A percentile compares a stretch with the other conserved stretches of the same genome.
phyloP scores from a whole-genome alignment of 192 early-diverging fungal species.

The Entophlyctis helioformis region DNA sequence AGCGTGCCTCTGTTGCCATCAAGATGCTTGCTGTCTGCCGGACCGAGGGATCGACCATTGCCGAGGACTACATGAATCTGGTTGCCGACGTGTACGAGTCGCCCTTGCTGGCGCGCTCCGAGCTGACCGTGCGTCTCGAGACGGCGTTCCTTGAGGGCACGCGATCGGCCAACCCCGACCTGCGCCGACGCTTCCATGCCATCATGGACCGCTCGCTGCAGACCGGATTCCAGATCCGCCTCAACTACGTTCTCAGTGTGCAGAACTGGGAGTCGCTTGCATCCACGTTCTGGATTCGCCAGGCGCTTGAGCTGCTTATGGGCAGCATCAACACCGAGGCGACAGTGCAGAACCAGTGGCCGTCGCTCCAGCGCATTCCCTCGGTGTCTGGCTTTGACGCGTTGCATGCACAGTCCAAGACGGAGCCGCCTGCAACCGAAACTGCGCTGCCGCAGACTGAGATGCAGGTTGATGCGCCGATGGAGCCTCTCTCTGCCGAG shows the following conservation, averaged over 20 bases:
- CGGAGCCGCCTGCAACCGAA: too few relatives aligned
- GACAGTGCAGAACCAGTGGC: background rate
- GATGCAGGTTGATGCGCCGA: too few relatives aligned
- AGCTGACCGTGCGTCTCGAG: slow-evolving; percentile 87
- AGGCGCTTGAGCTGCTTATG: slow-evolving; percentile 78
- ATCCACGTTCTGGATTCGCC: slow-evolving; percentile 82
- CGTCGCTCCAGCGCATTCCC: too few relatives aligned
- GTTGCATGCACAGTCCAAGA: too few relatives aligned
- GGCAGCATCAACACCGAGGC: too few relatives aligned
- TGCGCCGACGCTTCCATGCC: slow-evolving; percentile 67
- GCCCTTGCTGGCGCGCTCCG: slow-evolving; percentile 69
- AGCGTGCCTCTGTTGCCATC: slow-evolving; percentile 86
- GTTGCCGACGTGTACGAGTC: slow-evolving; percentile 84
- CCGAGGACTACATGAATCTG: slow-evolving; percentile 79
- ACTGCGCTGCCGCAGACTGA: too few relatives aligned
- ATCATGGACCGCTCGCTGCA: slow-evolving; percentile 46
- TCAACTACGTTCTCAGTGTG: slow-evolving; percentile 80
- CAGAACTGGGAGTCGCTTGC: slow-evolving; percentile 94
- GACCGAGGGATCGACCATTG: slow-evolving; percentile 51
- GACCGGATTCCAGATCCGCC: slow-evolving; percentile 50
- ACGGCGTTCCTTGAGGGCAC: slow-evolving; percentile 90
- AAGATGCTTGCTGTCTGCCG: slow-evolving; percentile 83
- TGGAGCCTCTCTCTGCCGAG: too few relatives aligned
- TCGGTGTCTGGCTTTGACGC: too few relatives aligned
- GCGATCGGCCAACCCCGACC: slow-evolving; percentile 60